These are phyloP conservation scores for Hemerocallis citrina DNA, from an alignment of 106 monocot genomes.

Conservation along the genomic window DNA sequence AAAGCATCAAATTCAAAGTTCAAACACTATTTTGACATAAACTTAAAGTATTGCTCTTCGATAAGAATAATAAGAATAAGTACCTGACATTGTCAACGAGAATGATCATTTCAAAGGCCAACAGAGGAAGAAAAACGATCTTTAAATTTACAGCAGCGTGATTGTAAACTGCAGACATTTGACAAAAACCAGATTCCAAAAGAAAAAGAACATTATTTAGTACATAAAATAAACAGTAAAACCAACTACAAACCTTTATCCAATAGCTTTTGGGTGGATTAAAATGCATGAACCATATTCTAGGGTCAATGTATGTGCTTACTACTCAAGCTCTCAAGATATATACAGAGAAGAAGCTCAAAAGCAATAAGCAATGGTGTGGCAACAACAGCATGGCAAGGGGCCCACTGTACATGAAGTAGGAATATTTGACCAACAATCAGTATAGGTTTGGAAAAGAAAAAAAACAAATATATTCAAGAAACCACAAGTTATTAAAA, in stretches of 20 bases:
- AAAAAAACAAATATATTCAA: neutral
- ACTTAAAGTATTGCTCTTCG: neutral
- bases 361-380: constrained; percentile 76
- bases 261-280: too few relatives aligned
- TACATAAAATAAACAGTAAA: neutral
- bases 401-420: constrained; percentile 62
- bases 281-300: neutral
- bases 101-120: constrained; percentile 79
- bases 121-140: constrained; percentile 86
- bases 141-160: constrained; percentile 50
- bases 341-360: constrained; percentile 83
- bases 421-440: neutral
- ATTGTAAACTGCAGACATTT: constrained; percentile 29
- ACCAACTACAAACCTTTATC: too few relatives aligned
- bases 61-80: constrained; percentile 2
- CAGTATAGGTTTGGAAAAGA: neutral
- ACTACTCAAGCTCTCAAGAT: constrained; percentile 65
- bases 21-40: neutral
- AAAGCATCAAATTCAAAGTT: constrained; percentile 5
- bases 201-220: neutral
- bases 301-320: constrained; percentile 1
- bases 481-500: constrained; percentile 6
- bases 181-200: neutral
- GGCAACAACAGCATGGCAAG: constrained; percentile 79
- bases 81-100: constrained; percentile 95